These are phyloP conservation scores for Picochlorum sp. DNA, from an alignment of 139 green algal species.

Conservation along the genomic window DNA sequence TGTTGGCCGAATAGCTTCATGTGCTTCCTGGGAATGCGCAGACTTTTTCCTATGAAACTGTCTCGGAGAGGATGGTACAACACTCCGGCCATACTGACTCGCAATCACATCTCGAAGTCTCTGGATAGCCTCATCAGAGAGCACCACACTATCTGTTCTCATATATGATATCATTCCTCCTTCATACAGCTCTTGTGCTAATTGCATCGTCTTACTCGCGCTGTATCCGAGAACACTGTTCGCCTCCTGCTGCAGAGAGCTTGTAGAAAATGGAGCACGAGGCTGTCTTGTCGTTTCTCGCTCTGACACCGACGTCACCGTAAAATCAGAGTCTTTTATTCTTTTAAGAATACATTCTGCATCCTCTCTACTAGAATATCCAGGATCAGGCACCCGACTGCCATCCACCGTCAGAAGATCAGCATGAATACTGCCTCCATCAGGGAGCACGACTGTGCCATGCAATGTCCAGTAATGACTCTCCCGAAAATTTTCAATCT, in stretches of 20 bases:
- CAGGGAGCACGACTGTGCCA: slow-evolving; percentile 10
- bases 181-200: slow-evolving; percentile 88
- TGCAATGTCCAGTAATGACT: slow-evolving; percentile 59
- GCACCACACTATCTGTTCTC: slow-evolving; percentile 74
- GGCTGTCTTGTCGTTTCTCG: slow-evolving; percentile 42
- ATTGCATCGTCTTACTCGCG: slow-evolving; percentile 63
- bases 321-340: slow-evolving; percentile 15
- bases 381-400: slow-evolving; percentile 28
- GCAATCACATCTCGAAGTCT: slow-evolving; percentile 33
- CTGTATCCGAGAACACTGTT: slow-evolving; percentile 55
- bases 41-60: slow-evolving; percentile 37
- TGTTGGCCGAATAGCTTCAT: slow-evolving; percentile 88
- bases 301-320: slow-evolving; percentile 19
- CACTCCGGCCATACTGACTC: slow-evolving; percentile 14
- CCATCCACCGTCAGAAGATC: slow-evolving; percentile 34
- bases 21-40: slow-evolving; percentile 71
- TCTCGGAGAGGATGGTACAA: slow-evolving; percentile 2
- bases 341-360: slow-evolving; percentile 29
- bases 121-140: slow-evolving; percentile 39
- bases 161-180: slow-evolving; percentile 89
- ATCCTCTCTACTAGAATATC: slow-evolving; percentile 21
- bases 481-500: slow-evolving; percentile 51
- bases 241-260: slow-evolving; percentile 82
- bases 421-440: neutral
- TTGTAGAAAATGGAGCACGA: slow-evolving; percentile 74